Percentiles rank a stretch among this genome's conserved stretches.
phyloP scores from a whole-genome alignment of 805 yeast genomes.

The Blastobotrys attinorum region DNA sequence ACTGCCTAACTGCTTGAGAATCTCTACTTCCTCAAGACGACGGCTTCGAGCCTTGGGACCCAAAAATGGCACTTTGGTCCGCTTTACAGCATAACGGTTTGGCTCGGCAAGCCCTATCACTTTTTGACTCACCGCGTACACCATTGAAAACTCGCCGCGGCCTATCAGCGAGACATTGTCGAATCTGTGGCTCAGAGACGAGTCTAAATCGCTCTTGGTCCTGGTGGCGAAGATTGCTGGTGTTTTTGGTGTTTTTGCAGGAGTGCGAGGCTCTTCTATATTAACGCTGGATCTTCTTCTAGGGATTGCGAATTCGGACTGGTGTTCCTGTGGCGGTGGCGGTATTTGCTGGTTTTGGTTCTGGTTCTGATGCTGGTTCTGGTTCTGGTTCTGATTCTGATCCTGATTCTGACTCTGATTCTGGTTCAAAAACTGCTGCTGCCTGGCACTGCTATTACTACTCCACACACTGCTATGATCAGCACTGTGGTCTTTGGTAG shows the following conservation, averaged over 20 bases:
- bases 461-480: too few relatives aligned
- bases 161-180: slow-evolving; percentile 69
- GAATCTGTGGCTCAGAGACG: slow-evolving; percentile 38
- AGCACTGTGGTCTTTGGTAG: slow-evolving; percentile 28
- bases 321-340: too few relatives aligned
- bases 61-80: slow-evolving; percentile 61
- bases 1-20: slow-evolving; percentile 29
- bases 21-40: slow-evolving; percentile 68
- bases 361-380: too few relatives aligned
- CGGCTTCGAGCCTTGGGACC: slow-evolving; percentile 54
- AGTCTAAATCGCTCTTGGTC: slow-evolving; percentile 14
- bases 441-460: too few relatives aligned
- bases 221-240: too few relatives aligned
- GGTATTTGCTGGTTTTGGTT: too few relatives aligned
- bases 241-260: slow-evolving; percentile 27
- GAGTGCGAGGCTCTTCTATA: slow-evolving; percentile 14
- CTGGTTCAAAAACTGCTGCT: too few relatives aligned
- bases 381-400: too few relatives aligned
- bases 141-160: slow-evolving; percentile 83
- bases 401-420: too few relatives aligned
- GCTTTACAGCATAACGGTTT: slow-evolving; percentile 71
- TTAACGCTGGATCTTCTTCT: too few relatives aligned
- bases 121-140: slow-evolving; percentile 70
- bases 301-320: too few relatives aligned
- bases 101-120: slow-evolving; percentile 17